These are phyloP conservation scores for Gynochthodes officinalis DNA, from an alignment of 257 asterid genomes.

Conservation along the genomic window DNA sequence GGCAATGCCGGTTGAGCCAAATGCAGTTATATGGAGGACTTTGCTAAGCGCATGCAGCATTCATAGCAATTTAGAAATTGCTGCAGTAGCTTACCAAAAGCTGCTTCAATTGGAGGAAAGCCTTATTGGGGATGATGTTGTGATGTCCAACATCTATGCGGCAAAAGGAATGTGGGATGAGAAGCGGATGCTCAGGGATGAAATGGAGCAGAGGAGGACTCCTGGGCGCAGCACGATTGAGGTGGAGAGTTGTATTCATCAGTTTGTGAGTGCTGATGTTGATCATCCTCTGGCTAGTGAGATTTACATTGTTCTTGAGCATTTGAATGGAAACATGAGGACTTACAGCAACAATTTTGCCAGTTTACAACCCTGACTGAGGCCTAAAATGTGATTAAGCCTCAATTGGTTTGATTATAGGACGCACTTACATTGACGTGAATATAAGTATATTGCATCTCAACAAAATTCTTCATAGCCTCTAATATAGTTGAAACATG, in stretches of 20 bases:
- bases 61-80: conserved; percentile 3
- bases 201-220: conserved; percentile 18
- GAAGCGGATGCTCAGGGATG: conserved; percentile 23
- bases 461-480: no score
- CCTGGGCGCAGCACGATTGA: conserved; percentile 25
- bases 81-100: neutral
- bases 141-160: conserved; percentile 25
- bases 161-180: conserved; percentile 34
- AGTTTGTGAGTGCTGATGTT: conserved; percentile 8
- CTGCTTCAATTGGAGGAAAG: conserved; percentile 1
- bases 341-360: neutral
- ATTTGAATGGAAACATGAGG: conserved; percentile 6
- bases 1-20: conserved; percentile 27
- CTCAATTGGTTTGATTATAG: neutral
- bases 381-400: neutral
- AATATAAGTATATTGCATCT: no score
- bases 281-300: conserved; percentile 1
- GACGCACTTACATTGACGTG: no score
- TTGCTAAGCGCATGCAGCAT: conserved; percentile 19
- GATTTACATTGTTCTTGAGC: conserved; percentile 11
- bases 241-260: conserved; percentile 15
- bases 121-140: conserved; percentile 27
- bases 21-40: conserved; percentile 32
- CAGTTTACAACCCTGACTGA: neutral
- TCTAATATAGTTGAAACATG: no score